These are phyloP conservation scores for Fraxinus angustifolia DNA, from an alignment of 305 asterid genomes.

Conservation along the genomic window DNA sequence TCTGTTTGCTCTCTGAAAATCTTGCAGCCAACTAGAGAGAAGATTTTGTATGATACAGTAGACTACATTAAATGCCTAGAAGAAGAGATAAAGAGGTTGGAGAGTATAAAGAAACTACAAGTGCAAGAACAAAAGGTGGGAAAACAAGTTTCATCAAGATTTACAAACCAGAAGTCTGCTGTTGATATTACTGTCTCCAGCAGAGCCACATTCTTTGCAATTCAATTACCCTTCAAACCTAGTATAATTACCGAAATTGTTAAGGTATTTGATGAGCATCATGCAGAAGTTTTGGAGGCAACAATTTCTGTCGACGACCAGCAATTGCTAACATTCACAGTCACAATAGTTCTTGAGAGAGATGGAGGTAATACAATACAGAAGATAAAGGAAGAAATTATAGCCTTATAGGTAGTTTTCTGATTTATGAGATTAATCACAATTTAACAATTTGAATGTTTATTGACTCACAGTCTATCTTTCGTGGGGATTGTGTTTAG, in stretches of 20 bases:
- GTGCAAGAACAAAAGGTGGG: conserved; percentile 16
- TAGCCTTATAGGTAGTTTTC: conserved; percentile 26
- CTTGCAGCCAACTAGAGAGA: conserved; percentile 46
- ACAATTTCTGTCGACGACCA: conserved; percentile 42
- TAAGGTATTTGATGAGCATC: conserved; percentile 44
- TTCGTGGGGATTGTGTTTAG: conserved; percentile 6
- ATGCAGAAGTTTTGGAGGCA: conserved; percentile 59
- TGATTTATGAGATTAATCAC: background rate
- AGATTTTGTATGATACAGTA: conserved; percentile 40
- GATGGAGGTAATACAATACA: conserved; percentile 33
- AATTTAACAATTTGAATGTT: background rate
- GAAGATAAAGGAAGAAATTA: conserved; percentile 46
- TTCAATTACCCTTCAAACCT: conserved; percentile 36
- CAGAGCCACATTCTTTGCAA: conserved; percentile 48
- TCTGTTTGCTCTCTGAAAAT: background rate
- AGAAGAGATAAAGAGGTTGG: conserved; percentile 49
- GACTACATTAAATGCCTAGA: conserved; percentile 43
- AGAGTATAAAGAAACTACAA: conserved; percentile 35
- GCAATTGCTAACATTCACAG: conserved; percentile 36
- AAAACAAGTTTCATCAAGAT: conserved; percentile 27
- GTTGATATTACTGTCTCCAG: conserved; percentile 32
- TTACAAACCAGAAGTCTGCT: conserved; percentile 29
- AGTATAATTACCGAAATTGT: conserved; percentile 41
- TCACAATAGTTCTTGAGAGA: conserved; percentile 39
- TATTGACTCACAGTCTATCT: conserved; percentile 3